Evolutionary conservation across 2,329 filamentous ascomycete species (phyloP), one percentile per base, ranked within the genome.

Genomic region (Harringtonia aguacate): DNA sequence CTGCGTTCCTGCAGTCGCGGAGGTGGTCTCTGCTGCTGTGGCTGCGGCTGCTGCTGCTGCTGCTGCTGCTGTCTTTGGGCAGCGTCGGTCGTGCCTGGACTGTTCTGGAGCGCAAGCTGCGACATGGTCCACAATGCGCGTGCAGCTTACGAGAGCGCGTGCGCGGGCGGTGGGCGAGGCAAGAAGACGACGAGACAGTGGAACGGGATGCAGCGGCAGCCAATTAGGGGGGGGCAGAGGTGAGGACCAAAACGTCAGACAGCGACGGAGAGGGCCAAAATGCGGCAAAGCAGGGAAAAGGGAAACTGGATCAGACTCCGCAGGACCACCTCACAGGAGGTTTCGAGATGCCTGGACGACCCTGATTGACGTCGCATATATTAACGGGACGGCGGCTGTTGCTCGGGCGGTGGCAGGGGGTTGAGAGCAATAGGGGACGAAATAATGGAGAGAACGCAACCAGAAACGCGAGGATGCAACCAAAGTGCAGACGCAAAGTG

Each of bases 321-420:
- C 54, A 55, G 53, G 52, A 56, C 53, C 30, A 54, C 50, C 56
- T 58, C 53, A 53, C 52, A 45, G 51, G 40, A 48, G 52, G 61
- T 62, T 63, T 63, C 60, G 62, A 61, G 62, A 61, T 58, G 61
- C 57, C 60, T 58, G 55, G 59, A 58, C 58, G 59, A 64, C 62
- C 64, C 65, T 68, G 68, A 67, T 66, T 65, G 58, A 59, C 63
- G 66, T 66, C 61, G 68, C 66, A 69, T 65, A 60, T 58, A 60
- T 50, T 52, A 55, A 50, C 38, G 43, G 48, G 31, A 47, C 35
- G 46, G 41, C 48, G 44, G 39, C 28, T 39, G 36, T 39, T 39
- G 36, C 40, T 39, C 34, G 29, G 39, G 21, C 6, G 39, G 15
- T 17, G 21, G 35, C 15, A 30, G 46, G 22, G 24, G n/a, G 8